phyloP scores from a whole-genome alignment of 805 yeast genomes.

The Yamadazyma olivae region DNA sequence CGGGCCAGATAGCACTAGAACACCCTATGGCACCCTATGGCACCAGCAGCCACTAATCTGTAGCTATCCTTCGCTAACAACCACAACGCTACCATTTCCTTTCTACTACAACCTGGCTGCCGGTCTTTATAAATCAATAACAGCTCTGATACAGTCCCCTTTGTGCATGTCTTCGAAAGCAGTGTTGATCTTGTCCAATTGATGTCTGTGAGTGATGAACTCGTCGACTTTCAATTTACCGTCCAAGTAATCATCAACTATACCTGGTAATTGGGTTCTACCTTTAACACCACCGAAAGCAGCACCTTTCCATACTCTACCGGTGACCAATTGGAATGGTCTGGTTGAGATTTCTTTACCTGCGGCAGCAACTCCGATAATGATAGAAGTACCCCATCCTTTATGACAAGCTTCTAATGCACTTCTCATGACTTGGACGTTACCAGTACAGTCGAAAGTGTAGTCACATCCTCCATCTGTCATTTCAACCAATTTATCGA shows the following conservation, averaged over 20 bases:
- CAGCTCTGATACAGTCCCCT: slow-evolving; percentile 94
- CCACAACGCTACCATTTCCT: too few relatives aligned
- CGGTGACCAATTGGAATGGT: slow-evolving; percentile 98
- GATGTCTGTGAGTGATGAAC: slow-evolving; percentile 88
- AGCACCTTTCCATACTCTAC: slow-evolving; percentile 98
- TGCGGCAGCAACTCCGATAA: slow-evolving; percentile 98
- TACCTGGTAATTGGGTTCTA: slow-evolving; percentile 88
- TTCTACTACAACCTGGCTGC: not conserved
- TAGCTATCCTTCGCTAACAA: too few relatives aligned
- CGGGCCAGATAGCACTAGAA: too few relatives aligned
- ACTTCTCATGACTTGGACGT: slow-evolving; percentile 88
- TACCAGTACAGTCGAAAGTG: slow-evolving; percentile 98
- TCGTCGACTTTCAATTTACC: slow-evolving; percentile 90
- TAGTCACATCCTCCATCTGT: slow-evolving; percentile 97
- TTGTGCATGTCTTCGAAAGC: slow-evolving; percentile 95
- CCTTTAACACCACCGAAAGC: slow-evolving; percentile 99
- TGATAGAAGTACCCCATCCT: slow-evolving; percentile 96
- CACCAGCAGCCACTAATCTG: too few relatives aligned
- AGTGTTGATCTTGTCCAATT: slow-evolving; percentile 71
- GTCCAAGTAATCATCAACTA: slow-evolving; percentile 78
- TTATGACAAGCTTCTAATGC: slow-evolving; percentile 97
- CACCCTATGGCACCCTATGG: too few relatives aligned
- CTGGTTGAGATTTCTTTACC: slow-evolving; percentile 95
- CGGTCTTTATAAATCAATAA: slow-evolving; percentile 46
- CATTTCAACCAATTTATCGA: slow-evolving; percentile 77